phyloP scores from a whole-genome alignment of 148 eudicot genomes.

The Arctostaphylos glauca region DNA sequence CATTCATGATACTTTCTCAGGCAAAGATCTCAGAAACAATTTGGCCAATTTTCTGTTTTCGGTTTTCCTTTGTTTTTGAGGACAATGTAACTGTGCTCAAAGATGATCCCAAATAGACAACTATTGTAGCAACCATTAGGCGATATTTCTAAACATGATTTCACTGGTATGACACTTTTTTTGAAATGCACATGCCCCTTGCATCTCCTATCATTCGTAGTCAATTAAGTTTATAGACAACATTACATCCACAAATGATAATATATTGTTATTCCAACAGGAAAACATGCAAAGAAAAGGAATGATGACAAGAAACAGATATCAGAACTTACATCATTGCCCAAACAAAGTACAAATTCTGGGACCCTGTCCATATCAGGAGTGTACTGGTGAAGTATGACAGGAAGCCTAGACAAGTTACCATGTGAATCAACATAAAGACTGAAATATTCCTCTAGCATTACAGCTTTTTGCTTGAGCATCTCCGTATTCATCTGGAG shows the following conservation, averaged over 20 bases:
- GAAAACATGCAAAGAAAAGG: slow-evolving; percentile 8
- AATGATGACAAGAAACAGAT: neutral
- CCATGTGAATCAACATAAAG: slow-evolving; percentile 70
- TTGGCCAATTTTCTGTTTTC: neutral
- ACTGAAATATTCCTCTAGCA: slow-evolving; percentile 89
- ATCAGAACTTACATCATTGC: slow-evolving; percentile 74
- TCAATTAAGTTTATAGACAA: neutral
- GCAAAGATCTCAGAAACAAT: neutral
- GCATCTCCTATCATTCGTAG: neutral
- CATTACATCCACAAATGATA: neutral
- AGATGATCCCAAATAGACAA: neutral
- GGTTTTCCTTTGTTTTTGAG: neutral
- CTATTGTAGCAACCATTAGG: neutral
- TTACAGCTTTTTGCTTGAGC: slow-evolving; percentile 68
- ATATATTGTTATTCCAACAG: neutral
- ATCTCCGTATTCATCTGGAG: slow-evolving; percentile 71
- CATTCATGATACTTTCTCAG: neutral
- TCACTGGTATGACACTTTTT: neutral
- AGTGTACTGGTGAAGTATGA: slow-evolving; percentile 91
- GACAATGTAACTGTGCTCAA: neutral
- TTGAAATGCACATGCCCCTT: slow-evolving; percentile 6
- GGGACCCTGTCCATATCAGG: slow-evolving; percentile 98
- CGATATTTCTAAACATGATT: neutral
- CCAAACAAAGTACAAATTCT: slow-evolving; percentile 81
- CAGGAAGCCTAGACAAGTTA: slow-evolving; percentile 83